A percentile compares a stretch with the other conserved stretches of the same genome.
Evolutionary conservation across 78 protist species (phyloP).

Genomic region (Chrysochromulina tobinii): DNA sequence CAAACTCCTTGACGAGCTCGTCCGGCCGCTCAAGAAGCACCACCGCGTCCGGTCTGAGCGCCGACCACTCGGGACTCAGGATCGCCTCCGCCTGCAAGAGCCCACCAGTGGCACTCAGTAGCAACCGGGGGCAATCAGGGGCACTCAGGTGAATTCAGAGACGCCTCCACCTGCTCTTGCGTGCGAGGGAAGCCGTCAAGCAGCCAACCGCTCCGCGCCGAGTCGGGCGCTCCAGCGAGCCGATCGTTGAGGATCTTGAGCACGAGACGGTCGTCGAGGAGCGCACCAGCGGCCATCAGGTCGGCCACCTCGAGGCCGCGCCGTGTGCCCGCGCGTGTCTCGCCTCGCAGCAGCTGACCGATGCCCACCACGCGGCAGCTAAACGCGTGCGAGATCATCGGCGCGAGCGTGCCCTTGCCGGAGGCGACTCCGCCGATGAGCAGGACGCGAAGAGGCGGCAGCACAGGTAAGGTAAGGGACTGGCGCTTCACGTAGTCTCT

Average conservation of each 20-base stretch:
- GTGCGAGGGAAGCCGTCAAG: conserved; percentile 77
- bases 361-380: neutral
- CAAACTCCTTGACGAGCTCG: conserved; percentile 1
- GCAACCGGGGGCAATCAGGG: neutral
- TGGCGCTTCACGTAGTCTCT: too few species aligned
- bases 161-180: conserved; percentile 18
- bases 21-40: neutral
- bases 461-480: too few species aligned
- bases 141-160: conserved; percentile 1
- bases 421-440: neutral
- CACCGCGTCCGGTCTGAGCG: conserved; percentile 1
- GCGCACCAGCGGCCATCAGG: conserved; percentile 38
- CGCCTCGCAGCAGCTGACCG: conserved; percentile 21
- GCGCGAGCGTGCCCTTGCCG: conserved; percentile 23
- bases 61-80: neutral
- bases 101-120: too few species aligned
- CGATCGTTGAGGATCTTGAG: conserved; percentile 15
- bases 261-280: conserved; percentile 61
- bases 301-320: conserved; percentile 31
- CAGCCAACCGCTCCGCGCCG: conserved; percentile 49
- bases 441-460: neutral
- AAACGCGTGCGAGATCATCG: conserved; percentile 4
- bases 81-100: conserved; percentile 20
- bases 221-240: neutral
- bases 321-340: neutral